Evolutionary conservation across 768 basidiomycete genomes (phyloP).

Genomic region (Tylopilus rubrobrunneus): DNA sequence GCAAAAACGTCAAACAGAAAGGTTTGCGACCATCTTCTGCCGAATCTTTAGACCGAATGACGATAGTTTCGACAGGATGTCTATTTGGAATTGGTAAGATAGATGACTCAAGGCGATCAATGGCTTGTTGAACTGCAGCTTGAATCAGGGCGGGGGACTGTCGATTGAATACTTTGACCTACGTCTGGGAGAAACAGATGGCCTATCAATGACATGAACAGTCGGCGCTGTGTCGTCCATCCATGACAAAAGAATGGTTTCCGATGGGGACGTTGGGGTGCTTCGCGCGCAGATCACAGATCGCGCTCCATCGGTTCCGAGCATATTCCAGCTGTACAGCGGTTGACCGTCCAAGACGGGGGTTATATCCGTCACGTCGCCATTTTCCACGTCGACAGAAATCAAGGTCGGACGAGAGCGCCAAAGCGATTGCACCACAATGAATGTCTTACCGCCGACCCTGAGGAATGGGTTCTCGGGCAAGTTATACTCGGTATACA

Average conservation of each 20-base stretch:
- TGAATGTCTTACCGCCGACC: constrained; percentile 5
- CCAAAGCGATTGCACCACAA: constrained; percentile 50
- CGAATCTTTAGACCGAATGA: constrained; percentile 36
- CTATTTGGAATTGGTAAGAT: constrained; percentile 50
- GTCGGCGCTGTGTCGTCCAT: constrained; percentile 9
- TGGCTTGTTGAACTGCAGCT: constrained; percentile 38
- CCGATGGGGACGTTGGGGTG: constrained; percentile 41
- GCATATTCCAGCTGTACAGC: constrained; percentile 52
- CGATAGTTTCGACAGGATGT: constrained; percentile 50
- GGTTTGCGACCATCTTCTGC: constrained; percentile 20
- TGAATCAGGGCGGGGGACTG: background rate
- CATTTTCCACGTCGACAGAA: constrained; percentile 39
- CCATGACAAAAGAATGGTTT: constrained; percentile 47
- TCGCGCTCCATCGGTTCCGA: constrained; percentile 42
- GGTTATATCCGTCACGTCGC: constrained; percentile 35
- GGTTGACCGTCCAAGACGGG: constrained; percentile 11
- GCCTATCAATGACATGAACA: constrained; percentile 44
- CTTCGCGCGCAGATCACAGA: constrained; percentile 50
- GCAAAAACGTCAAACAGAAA: constrained; percentile 50
- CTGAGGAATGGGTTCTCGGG: constrained; percentile 39
- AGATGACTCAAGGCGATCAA: constrained; percentile 39
- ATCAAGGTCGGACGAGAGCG: constrained; percentile 51
- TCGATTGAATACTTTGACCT: background rate
- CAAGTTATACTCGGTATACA: constrained; percentile 53
- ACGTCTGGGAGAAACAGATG: constrained; percentile 41